These are phyloP conservation scores for Alternaria incomplexa DNA, from an alignment of 2,329 filamentous ascomycete species.

Conservation along the genomic window DNA sequence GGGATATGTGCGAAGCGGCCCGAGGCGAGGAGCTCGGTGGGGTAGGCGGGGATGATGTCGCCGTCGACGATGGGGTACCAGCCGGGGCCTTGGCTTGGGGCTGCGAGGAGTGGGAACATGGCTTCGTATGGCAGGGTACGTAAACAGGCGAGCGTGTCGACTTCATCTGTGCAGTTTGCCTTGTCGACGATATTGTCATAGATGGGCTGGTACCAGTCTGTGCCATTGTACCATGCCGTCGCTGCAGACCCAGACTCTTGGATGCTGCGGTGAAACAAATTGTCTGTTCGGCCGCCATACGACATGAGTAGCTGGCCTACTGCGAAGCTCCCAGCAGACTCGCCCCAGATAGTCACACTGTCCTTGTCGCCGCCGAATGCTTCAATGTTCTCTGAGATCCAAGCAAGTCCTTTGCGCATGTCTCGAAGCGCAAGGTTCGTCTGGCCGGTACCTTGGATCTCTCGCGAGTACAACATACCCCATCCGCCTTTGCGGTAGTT, in stretches of 20 bases:
- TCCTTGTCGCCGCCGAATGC: conserved; percentile 51
- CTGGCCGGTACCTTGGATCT: conserved; percentile 56
- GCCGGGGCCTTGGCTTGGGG: conserved; percentile 42
- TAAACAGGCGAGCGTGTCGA: conserved; percentile 55
- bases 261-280: conserved; percentile 46
- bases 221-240: conserved; percentile 49
- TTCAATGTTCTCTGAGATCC: conserved; percentile 53
- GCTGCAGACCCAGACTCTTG: conserved; percentile 47
- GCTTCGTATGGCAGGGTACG: conserved; percentile 65
- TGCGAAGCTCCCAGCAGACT: conserved; percentile 53
- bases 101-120: conserved; percentile 62
- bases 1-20: conserved; percentile 69
- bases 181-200: conserved; percentile 46
- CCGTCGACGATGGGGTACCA: conserved; percentile 61
- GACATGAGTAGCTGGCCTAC: conserved; percentile 45
- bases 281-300: conserved; percentile 44
- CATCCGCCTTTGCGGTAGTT: conserved; percentile 66
- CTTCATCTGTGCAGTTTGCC: conserved; percentile 64
- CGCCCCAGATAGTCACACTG: conserved; percentile 56
- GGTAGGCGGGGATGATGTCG: conserved; percentile 62
- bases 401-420: conserved; percentile 55
- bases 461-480: conserved; percentile 68
- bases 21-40: conserved; percentile 60
- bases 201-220: conserved; percentile 58
- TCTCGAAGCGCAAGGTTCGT: conserved; percentile 46